Percentiles rank a stretch among this genome's conserved stretches.
Conservation (phyloP, 805 yeast genomes). For the Ogataea zsoltii region DNA sequence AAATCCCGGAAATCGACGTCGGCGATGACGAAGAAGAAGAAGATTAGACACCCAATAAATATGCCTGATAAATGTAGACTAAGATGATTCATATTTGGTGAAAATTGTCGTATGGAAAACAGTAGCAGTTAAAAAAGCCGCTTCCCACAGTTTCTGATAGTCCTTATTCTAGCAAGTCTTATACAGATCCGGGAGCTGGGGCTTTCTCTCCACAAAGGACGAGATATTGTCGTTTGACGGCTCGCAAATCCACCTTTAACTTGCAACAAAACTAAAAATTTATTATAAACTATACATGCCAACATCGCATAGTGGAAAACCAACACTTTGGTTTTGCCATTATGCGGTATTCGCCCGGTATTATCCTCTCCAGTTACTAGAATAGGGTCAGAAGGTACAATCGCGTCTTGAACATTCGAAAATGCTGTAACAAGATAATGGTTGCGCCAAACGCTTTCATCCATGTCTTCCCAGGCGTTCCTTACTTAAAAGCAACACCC, state of each 20-base stretch:
- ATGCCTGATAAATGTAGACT: constrained; percentile 2
- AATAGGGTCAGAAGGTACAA: constrained; percentile 34
- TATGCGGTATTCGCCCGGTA: background rate
- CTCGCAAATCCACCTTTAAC: constrained; percentile 25
- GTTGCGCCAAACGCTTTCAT: constrained; percentile 38
- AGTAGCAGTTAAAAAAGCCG: background rate
- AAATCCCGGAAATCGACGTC: constrained; percentile 38
- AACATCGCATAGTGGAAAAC: too few species aligned
- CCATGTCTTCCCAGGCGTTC: constrained; percentile 30
- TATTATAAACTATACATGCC: constrained; percentile 5
- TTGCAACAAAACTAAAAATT: constrained; percentile 14
- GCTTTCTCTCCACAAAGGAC: constrained; percentile 9
- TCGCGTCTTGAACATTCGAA: constrained; percentile 29
- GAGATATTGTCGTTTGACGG: constrained; percentile 6
- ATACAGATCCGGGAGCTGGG: constrained; percentile 25
- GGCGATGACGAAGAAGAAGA: constrained; percentile 30
- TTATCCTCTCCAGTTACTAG: constrained; percentile 7
- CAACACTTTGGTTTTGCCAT: too few species aligned
- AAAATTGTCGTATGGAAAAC: constrained; percentile 11
- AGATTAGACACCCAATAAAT: background rate
- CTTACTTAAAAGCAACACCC: constrained; percentile 16
- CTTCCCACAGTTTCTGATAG: constrained; percentile 20
- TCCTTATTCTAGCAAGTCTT: constrained; percentile 24
- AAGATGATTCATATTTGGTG: background rate
- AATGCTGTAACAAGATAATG: constrained; percentile 34